Evolutionary conservation across 2,329 filamentous ascomycete genomes (phyloP).

Genomic region (Ceratocystis huliohia): DNA sequence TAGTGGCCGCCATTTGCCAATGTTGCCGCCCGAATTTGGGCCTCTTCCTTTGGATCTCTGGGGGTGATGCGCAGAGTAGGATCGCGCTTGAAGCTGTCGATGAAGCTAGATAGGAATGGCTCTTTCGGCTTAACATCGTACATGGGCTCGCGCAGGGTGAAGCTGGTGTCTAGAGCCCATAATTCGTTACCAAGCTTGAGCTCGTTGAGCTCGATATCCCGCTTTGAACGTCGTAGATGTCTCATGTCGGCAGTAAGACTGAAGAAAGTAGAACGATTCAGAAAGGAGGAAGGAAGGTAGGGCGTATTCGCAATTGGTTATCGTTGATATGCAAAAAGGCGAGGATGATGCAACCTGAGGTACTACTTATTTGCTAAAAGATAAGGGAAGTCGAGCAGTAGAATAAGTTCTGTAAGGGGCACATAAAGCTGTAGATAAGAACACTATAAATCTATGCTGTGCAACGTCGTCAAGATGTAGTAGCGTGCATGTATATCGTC

Average conservation of each 20-base stretch:
- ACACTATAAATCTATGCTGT: neutral
- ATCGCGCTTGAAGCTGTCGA: slow-evolving; percentile 54
- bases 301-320: neutral
- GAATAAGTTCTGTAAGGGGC: neutral
- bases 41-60: slow-evolving; percentile 26
- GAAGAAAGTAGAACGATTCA: neutral
- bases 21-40: slow-evolving; percentile 28
- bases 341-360: neutral
- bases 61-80: slow-evolving; percentile 39
- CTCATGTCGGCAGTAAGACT: slow-evolving; percentile 24
- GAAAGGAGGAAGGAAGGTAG: neutral
- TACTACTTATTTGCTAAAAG: neutral
- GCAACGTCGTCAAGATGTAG: neutral
- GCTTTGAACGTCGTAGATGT: slow-evolving; percentile 23
- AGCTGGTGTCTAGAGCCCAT: slow-evolving; percentile 19
- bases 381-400: neutral
- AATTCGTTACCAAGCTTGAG: slow-evolving; percentile 30
- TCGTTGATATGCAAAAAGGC: neutral
- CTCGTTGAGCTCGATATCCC: slow-evolving; percentile 43
- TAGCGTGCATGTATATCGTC: neutral
- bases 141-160: slow-evolving; percentile 19
- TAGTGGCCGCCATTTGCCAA: slow-evolving; percentile 34
- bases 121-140: slow-evolving; percentile 21
- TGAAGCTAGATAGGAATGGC: slow-evolving; percentile 18
- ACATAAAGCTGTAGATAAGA: neutral